Evolutionary conservation across 1,139 yeast genomes (phyloP).

Genomic region (Debaryomyces nepalensis): DNA sequence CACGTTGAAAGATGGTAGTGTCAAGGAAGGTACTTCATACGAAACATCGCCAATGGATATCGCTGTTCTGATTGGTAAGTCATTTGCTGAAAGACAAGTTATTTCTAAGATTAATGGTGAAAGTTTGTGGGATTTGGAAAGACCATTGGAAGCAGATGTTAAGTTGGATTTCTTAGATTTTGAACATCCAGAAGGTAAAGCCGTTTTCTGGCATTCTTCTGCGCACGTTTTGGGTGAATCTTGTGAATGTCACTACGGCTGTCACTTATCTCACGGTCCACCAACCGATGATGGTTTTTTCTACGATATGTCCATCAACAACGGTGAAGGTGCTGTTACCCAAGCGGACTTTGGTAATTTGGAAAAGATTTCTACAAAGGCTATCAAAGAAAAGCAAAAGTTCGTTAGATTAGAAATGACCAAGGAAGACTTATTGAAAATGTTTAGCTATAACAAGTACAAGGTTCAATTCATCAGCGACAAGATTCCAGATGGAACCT

Average conservation of each 20-base stretch:
- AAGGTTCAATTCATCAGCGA: slow-evolving; percentile 85
- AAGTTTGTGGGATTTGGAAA: slow-evolving; percentile 87
- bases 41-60: slow-evolving; percentile 90
- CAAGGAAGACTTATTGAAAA: slow-evolving; percentile 86
- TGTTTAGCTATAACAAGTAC: slow-evolving; percentile 96
- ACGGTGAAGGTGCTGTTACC: slow-evolving; percentile 74
- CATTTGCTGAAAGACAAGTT: slow-evolving; percentile 81
- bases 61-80: slow-evolving; percentile 83
- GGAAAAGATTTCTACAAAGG: slow-evolving; percentile 88
- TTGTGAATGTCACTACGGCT: slow-evolving; percentile 94
- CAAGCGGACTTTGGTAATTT: slow-evolving; percentile 83
- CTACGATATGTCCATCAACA: slow-evolving; percentile 91
- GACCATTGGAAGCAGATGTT: slow-evolving; percentile 83
- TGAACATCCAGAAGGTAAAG: slow-evolving; percentile 81
- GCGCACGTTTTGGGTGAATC: slow-evolving; percentile 99
- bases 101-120: slow-evolving; percentile 89
- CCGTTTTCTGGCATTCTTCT: slow-evolving; percentile 98
- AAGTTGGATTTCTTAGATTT: slow-evolving; percentile 74
- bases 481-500: slow-evolving; percentile 94
- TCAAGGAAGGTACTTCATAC: slow-evolving; percentile 79
- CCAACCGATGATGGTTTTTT: slow-evolving; percentile 98
- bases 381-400: slow-evolving; percentile 94
- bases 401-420: slow-evolving; percentile 93
- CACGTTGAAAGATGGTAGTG: slow-evolving; percentile 85
- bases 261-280: slow-evolving; percentile 88